Conservation (phyloP, 257 asterid species). For the Schizonepeta tenuifolia region DNA sequence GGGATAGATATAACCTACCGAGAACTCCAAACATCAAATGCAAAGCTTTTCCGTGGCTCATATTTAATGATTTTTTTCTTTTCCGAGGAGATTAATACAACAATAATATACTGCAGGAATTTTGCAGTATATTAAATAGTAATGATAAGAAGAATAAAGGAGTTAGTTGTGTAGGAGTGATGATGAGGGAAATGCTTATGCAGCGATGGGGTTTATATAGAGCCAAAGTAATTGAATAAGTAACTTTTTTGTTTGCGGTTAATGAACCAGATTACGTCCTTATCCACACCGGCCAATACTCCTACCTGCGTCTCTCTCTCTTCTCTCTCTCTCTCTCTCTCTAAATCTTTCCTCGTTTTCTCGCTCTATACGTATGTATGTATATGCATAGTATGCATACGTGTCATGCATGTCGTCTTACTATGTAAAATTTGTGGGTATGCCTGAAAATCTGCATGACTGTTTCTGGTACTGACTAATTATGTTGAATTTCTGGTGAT, state of each 20-base stretch:
- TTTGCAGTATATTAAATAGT: not conserved
- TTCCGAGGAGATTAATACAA: not conserved
- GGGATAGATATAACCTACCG: conserved; percentile 37
- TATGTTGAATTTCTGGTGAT: conserved; percentile 19
- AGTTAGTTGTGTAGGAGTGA: conserved; percentile 18
- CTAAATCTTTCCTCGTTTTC: no score
- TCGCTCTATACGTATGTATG: no score
- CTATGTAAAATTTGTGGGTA: not conserved
- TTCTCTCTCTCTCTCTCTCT: conserved; percentile 27
- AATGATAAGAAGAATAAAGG: not conserved
- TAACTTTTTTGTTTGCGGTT: conserved; percentile 22
- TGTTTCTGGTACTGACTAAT: conserved; percentile 17
- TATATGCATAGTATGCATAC: not conserved
- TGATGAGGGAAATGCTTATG: conserved; percentile 4
- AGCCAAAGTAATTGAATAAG: conserved; percentile 1
- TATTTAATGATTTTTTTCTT: not conserved
- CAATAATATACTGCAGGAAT: not conserved
- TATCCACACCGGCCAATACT: conserved; percentile 34
- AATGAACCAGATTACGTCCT: conserved; percentile 40
- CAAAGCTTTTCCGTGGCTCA: conserved; percentile 41
- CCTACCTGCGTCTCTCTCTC: conserved; percentile 20
- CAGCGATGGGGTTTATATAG: conserved; percentile 32
- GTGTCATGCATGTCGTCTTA: conserved; percentile 10
- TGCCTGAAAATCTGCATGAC: conserved; percentile 22
- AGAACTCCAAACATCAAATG: conserved; percentile 58